Conservation (phyloP, 1,284 basidiomycete species). For the Xerocomus tenax region DNA sequence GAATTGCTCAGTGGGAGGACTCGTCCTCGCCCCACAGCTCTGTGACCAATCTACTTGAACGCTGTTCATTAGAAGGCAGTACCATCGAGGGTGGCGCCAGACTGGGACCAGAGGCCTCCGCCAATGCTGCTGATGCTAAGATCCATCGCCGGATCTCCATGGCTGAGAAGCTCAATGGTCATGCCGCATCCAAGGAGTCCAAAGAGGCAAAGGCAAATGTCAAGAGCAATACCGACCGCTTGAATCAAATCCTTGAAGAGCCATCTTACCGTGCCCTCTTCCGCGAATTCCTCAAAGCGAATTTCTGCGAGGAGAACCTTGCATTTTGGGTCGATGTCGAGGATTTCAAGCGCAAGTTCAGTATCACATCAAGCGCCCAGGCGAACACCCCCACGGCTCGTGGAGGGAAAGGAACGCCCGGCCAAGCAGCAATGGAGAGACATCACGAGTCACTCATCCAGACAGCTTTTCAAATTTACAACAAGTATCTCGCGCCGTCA, state of each 20-base stretch:
- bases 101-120: conserved; percentile 31
- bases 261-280: conserved; percentile 84
- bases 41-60: conserved; percentile 48
- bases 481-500: conserved; percentile 90
- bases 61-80: conserved; percentile 37
- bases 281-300: conserved; percentile 86
- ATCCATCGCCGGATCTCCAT: conserved; percentile 72
- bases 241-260: conserved; percentile 90
- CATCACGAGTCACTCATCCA: conserved; percentile 94
- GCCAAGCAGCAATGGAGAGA: conserved; percentile 88
- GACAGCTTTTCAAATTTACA: conserved; percentile 90
- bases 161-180: conserved; percentile 60
- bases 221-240: conserved; percentile 85
- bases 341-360: conserved; percentile 94
- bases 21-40: conserved; percentile 60
- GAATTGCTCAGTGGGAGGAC: conserved; percentile 75
- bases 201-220: conserved; percentile 52
- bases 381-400: conserved; percentile 44
- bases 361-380: conserved; percentile 86
- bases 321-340: conserved; percentile 96
- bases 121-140: conserved; percentile 48
- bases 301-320: conserved; percentile 98
- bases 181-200: conserved; percentile 46
- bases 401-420: conserved; percentile 49
- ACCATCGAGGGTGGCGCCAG: conserved; percentile 38